Base-by-base conservation (phyloP, 495 filamentous ascomycete genomes). In the Neurospora sp. region DNA sequence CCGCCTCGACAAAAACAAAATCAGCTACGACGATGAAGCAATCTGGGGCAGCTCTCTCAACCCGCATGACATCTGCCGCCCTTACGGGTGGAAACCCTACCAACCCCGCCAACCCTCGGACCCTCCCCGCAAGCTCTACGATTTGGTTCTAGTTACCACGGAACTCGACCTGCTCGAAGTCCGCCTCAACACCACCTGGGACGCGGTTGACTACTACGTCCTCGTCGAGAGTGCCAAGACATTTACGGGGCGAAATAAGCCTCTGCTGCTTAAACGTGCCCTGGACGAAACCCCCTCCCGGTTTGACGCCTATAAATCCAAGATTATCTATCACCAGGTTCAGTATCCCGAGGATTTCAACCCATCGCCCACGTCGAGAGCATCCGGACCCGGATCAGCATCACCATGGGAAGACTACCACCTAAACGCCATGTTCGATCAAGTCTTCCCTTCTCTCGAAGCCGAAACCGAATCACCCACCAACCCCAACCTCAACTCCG, bases 161-260 rank as follows among this genome's bases (percentile, higher is more conserved):
- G 88, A 88, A 79, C 82, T 88, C 35, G 87, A 89, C 75, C 86
- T 85, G 83, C 81, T 89, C 73, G 87, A 89, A 71, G 85, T 89
- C 71, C 86, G 86, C 31, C 79, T 89, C n/a, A 83, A 88, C 79
- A 83, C 82, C 44, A 82, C 85, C 39, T 83, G 82, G 62, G 72
- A 81, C 62, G 74, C 81, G 20, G 85, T 89, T 59, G 88, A 89
- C 78, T 89, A 88, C 78, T 89, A 87, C 74, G 83, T 89, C 76
- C 82, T 89, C 27, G 84, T 88, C 20, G 88, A 89, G 78, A 79
- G 83, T 18, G 72, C 73, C 72, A 81, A 78, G 72, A 88, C 86
- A 9, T 88, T 88, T 73, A 88, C 86, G 10, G 81, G 82, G 72
- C 79, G 78, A 9, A 76, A 82, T 12, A 89, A 89, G 74, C 84